Evolutionary conservation across 306 rosid genomes (phyloP), one percentile per base, ranked within the genome.

Genomic region (Acacia crassicarpa): DNA sequence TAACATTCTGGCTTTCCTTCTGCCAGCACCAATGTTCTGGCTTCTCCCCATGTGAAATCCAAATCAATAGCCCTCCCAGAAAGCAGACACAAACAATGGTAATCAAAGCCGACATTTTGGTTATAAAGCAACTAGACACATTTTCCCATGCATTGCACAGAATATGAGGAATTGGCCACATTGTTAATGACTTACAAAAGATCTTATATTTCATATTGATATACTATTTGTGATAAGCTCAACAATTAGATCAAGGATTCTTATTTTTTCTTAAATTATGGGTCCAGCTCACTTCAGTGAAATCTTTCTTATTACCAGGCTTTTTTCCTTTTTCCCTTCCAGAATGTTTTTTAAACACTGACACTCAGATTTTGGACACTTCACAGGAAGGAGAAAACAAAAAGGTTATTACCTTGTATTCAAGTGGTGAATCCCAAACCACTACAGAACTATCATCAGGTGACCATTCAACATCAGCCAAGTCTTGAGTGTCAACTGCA

Each of bases 401-500:
- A 11, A 44, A 74, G 58, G 41, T 20, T 13, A 54, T 83, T 74
- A 95, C 99, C 98, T 95, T 95, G 84, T 93, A 95, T 41, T 95
- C 99, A 54, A 95, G 98, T 67, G 98, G 88, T 1, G 99, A 93
- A 86, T 95, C 99, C 99, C 99, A 95, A 56, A 93, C 83, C 77
- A 95, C 97, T n/a, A 95, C 86, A 74, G 99, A 87, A 84, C 98
- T 95, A 87, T 95, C 99, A 80, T 93, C 99, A 32, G 99, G 99
- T n/a, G 99, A 95, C 98, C 99, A 95, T 90, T 90, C 94, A 15
- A 86, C 80, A 81, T 95, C 99, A 77, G 94, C 96, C 91, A 95
- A 89, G 85, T 95, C 99, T 83, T 86, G 83, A 9, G 99, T 95
- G 84, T 93, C 99, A 69, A 95, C 94, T 19, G 98, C 86, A 82